phyloP scores from a whole-genome alignment of 768 basidiomycete genomes.

The Suillus clintonianus region DNA sequence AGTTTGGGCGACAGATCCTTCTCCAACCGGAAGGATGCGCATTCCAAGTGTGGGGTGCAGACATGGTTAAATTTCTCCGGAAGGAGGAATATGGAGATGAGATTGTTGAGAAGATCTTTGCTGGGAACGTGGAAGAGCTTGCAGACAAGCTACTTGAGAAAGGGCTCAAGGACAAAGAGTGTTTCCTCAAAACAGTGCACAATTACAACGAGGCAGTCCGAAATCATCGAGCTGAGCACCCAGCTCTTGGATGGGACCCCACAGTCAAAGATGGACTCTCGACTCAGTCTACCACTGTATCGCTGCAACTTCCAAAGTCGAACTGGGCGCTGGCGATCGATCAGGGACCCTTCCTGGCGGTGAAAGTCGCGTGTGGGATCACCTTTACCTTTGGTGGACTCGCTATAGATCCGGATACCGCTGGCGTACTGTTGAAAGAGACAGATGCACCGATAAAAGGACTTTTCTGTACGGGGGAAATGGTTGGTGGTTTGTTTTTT shows the following conservation, averaged over 20 bases:
- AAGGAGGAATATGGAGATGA: conserved; percentile 68
- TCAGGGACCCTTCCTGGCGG: conserved; percentile 57
- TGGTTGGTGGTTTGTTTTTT: conserved; percentile 66
- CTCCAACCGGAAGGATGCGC: conserved; percentile 58
- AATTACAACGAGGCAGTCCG: conserved; percentile 54
- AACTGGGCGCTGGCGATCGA: conserved; percentile 69
- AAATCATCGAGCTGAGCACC: conserved; percentile 36
- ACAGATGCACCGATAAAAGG: conserved; percentile 48
- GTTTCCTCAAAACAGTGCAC: conserved; percentile 47
- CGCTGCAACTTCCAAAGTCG: conserved; percentile 53
- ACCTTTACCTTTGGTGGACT: conserved; percentile 77
- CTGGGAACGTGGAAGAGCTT: conserved; percentile 48
- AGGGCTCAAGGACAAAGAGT: conserved; percentile 46
- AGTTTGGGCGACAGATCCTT: conserved; percentile 62
- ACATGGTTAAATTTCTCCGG: conserved; percentile 45
- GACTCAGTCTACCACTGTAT: conserved; percentile 42
- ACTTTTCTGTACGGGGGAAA: conserved; percentile 67
- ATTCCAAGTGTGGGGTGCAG: conserved; percentile 67
- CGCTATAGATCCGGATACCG: conserved; percentile 55
- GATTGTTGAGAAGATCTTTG: conserved; percentile 57
- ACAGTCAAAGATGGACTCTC: conserved; percentile 63
- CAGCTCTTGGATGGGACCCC: conserved; percentile 53
- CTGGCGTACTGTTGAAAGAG: conserved; percentile 48
- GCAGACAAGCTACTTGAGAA: conserved; percentile 45
- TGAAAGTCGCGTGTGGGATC: conserved; percentile 68